A percentile compares a stretch with the other conserved stretches of the same genome.
phyloP scores from a whole-genome alignment of 31 red algal species.

The Porphyra umbilicalis region DNA sequence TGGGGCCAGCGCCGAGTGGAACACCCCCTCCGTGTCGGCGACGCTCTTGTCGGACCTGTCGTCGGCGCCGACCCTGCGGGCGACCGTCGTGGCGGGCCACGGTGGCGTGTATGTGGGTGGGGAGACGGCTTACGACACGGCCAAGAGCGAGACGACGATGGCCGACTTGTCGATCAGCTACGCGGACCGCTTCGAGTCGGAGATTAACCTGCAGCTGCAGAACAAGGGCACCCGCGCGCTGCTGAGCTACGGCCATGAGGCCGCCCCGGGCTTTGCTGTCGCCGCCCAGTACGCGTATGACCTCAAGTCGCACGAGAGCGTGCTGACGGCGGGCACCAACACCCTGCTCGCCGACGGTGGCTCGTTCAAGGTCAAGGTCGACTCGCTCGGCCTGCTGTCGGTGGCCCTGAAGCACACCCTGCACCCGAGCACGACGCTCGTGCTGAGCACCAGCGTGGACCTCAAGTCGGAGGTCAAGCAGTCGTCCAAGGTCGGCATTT shows the following conservation, averaged over 20 bases:
- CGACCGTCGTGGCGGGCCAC: constrained; percentile 49
- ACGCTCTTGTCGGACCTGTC: constrained; percentile 23
- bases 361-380: constrained; percentile 74
- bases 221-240: constrained; percentile 42
- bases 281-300: constrained; percentile 68
- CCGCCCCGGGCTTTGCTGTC: constrained; percentile 50
- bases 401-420: constrained; percentile 69
- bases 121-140: constrained; percentile 50
- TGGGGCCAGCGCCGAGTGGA: constrained; percentile 45
- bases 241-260: constrained; percentile 67
- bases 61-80: constrained; percentile 11
- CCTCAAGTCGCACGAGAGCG: constrained; percentile 25
- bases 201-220: constrained; percentile 46
- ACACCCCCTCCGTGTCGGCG: constrained; percentile 44
- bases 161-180: constrained; percentile 47
- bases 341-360: constrained; percentile 55
- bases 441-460: constrained; percentile 57
- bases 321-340: constrained; percentile 72
- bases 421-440: constrained; percentile 52
- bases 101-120: constrained; percentile 55
- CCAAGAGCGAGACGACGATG: constrained; percentile 41
- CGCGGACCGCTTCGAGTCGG: constrained; percentile 52
- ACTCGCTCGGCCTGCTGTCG: constrained; percentile 54
- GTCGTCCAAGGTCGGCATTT: constrained; percentile 65
- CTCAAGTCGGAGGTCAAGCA: constrained; percentile 49